Base-by-base conservation (phyloP, 2,329 filamentous ascomycete species). In the Aspergillus caelatus region DNA sequence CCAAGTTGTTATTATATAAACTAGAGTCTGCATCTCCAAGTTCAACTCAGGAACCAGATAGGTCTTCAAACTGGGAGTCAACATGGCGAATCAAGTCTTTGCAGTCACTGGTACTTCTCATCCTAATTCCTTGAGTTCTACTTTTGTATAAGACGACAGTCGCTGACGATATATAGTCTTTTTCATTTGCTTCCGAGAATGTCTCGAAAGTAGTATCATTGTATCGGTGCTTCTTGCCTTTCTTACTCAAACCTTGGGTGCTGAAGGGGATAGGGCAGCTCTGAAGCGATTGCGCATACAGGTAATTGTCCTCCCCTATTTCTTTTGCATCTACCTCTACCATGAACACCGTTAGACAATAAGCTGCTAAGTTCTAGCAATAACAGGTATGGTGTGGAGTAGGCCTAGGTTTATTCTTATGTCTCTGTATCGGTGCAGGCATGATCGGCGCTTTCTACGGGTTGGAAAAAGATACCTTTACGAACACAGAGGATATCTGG, bases 101-200 rank as follows among this genome's bases (percentile, higher is more conserved):
- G 65, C 65, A n/a, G 65, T 67, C 14, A 61, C 65, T 8, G 52
- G 62, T 67, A 63, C 7, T 10, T 8, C 34, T 36, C 34, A 36
- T 16, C 14, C 16, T 16, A 8, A 16, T 10, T 16, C 6, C 4
- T 6, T n/a, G 57, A 54, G 43, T 43, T 36, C 23, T 43, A 58
- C 46, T 19, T 34, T 4, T 6, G 10, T 7, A 43, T 1, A 36
- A 36, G 14, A 3, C 34, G 2, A 16, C 12, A 1, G 5, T 36
- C 4, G 14, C 34, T 36, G 34, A 36, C 34, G 4, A 7, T 16
- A 14, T 7, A 36, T 16, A 84, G 87, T 96, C 60, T 96, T 96
- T 81, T 94, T 97, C 81, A 91, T 96, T 76, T 89, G 92, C 79
- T 95, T 96, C 76, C 89, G 93, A 74, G 93, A 96, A 80, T 88